Base-by-base conservation (phyloP, 2,329 filamentous ascomycete species). In the Penicillium sp. region DNA sequence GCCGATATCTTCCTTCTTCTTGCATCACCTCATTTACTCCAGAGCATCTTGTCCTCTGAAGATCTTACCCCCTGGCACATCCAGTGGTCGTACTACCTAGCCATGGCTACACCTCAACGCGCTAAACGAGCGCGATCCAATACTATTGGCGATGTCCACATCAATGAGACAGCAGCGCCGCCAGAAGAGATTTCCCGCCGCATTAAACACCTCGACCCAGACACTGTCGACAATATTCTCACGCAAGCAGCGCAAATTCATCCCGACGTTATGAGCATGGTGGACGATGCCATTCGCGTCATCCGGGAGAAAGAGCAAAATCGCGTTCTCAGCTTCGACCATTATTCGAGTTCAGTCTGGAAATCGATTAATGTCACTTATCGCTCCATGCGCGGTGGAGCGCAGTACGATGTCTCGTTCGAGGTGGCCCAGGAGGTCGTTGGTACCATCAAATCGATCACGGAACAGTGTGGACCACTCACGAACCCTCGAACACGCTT, bases 291-390 rank as follows among this genome's bases (percentile, higher is more conserved):
- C n/a, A 34, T 43, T 33, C n/a, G 8, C 6, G 13, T 12, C 31
- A 29, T 6, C 22, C 22, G n/a, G 24, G 45, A 48, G 22, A 29
- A 3, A 22, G 35, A 17, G n/a, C n/a, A n/a, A n/a, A n/a, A n/a
- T n/a, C n/a, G n/a, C n/a, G n/a, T n/a, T n/a, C n/a, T n/a, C n/a
- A n/a, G n/a, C n/a, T n/a, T n/a, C n/a, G n/a, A n/a, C n/a, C n/a
- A n/a, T 3, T 17, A 45, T 32, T 39, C 34, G 8, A 13, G 17
- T 5, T 4, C 4, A 2, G 13, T 57, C 8, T 58, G 57, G 57
- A 40, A 32, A 26, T 6, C 15, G 3, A 53, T 60, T 26, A 60
- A 60, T 21, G 4, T 53, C 48, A 52, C 35, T 0, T 44, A 51
- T 35, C 15, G 19, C 19, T 39, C 15, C 4, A 29, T 46, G 44